Base-by-base conservation (phyloP, 371 early-diverging fungal genomes). In the Coemansia linderi region DNA sequence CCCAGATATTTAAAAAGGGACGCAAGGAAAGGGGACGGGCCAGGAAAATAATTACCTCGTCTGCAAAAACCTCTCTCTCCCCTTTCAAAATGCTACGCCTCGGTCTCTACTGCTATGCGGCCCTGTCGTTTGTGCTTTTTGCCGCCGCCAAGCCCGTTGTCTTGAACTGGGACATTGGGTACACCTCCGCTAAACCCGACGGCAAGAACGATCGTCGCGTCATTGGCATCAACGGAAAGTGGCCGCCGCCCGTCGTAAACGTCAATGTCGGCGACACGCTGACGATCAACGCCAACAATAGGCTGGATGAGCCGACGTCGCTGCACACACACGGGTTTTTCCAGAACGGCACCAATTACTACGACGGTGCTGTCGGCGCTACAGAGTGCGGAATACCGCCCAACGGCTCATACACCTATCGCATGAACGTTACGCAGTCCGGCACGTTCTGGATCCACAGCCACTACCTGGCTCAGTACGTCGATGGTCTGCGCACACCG, bases 391-490 rank as follows among this genome's bases (percentile, higher is more conserved):
- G 84, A 12, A 84, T 86, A 19, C 75, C 86, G 15, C 86, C 87
- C 5, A 80, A 80, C 52, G 65, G 69, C 59, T 83, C 83, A 39
- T 87, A 84, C 69, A 86, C 87, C 9, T 92, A 93, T 74, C 83
- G 80, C 15, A 85, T 88, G 46, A 82, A 82, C 10, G 84, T 87
- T 33, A 72, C 83, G 1, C 90, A 91, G 66, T 70, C 74, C 13
- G 92, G 93, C 4, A 88, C 91, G 13, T 92, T 82, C 79, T 92
- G 92, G 92, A 85, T 86, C 63, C 93, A 93, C 67, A 83, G 85
- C 41, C 92, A 92, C 72, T 75, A 62, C 36, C 41, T 33, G 63
- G 88, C 86, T 36, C 91, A 93, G 78, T 92, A 92, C 68, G 86
- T 90, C 57, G 94, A 95, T 67, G 94, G 94, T 54, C 82, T 94